phyloP scores from a whole-genome alignment of 1,284 basidiomycete species.

The Cryptococcus hybrid region DNA sequence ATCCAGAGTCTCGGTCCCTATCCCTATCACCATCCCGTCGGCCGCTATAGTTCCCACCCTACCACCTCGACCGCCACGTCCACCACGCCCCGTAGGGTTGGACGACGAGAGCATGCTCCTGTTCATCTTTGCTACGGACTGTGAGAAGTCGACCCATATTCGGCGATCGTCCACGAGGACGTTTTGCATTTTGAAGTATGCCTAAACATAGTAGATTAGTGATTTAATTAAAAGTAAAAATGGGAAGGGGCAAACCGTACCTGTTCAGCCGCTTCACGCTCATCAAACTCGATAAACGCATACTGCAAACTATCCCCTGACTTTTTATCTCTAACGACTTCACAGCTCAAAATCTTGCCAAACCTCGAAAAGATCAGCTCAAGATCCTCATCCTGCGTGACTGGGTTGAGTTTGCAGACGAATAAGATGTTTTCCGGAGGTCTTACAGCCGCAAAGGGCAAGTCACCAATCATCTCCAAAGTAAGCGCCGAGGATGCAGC shows the following conservation, averaged over 20 bases:
- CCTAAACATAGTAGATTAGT: constrained; percentile 54
- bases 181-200: constrained; percentile 99
- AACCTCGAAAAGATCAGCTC: constrained; percentile 97
- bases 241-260: constrained; percentile 50
- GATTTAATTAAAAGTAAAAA: not conserved
- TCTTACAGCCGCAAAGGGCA: constrained; percentile 95
- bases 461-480: constrained; percentile 98
- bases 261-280: constrained; percentile 87
- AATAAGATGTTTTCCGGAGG: constrained; percentile 99
- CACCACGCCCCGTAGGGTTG: constrained; percentile 16
- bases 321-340: constrained; percentile 93
- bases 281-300: constrained; percentile 98
- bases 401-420: constrained; percentile 96
- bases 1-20: constrained; percentile 4
- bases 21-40: constrained; percentile 22
- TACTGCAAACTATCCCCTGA: constrained; percentile 97
- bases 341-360: constrained; percentile 92
- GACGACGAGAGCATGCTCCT: constrained; percentile 43
- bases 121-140: constrained; percentile 71
- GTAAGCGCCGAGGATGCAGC: constrained; percentile 92
- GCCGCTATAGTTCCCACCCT: constrained; percentile 9
- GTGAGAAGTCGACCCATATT: constrained; percentile 98
- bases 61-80: constrained; percentile 15
- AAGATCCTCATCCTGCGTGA: constrained; percentile 92
- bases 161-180: constrained; percentile 97